Conservation (phyloP, 495 filamentous ascomycete species). For the Penicillium daleae region DNA sequence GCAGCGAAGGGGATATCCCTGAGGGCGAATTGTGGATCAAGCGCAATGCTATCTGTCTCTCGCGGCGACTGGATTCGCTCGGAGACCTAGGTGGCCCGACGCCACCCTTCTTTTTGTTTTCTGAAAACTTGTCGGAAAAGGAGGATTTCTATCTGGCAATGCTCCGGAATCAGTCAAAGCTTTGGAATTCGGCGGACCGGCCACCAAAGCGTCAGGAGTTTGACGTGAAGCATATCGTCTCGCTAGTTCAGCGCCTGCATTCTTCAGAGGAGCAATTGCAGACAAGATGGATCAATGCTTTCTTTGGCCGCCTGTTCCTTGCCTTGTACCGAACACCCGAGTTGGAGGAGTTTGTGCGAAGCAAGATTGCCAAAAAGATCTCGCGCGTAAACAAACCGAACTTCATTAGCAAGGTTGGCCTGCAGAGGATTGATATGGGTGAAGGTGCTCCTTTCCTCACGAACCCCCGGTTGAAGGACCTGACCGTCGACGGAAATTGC, state of each 20-base stretch:
- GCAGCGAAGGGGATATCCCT: constrained; percentile 76
- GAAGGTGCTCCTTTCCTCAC: constrained; percentile 86
- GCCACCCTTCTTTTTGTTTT: constrained; percentile 91
- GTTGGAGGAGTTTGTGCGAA: constrained; percentile 74
- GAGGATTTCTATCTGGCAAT: constrained; percentile 98
- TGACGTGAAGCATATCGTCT: constrained; percentile 81
- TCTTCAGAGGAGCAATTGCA: constrained; percentile 90
- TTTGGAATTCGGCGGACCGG: constrained; percentile 54
- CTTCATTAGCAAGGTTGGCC: constrained; percentile 78
- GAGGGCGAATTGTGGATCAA: constrained; percentile 96
- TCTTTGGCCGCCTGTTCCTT: constrained; percentile 85
- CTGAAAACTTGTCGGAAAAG: constrained; percentile 90
- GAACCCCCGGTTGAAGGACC: constrained; percentile 84
- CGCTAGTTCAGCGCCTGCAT: constrained; percentile 84
- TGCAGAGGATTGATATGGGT: constrained; percentile 84
- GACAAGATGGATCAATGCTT: constrained; percentile 91
- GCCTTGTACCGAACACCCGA: constrained; percentile 83
- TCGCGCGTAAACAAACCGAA: constrained; percentile 88
- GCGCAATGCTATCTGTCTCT: constrained; percentile 88
- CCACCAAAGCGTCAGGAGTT: constrained; percentile 78
- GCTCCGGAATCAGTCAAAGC: constrained; percentile 78
- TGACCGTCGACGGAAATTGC: constrained; percentile 89
- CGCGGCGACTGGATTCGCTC: constrained; percentile 64
- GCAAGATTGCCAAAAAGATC: constrained; percentile 96
- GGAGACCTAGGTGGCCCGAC: constrained; percentile 61